These are phyloP conservation scores for Cyberlindnera mississippiensis DNA, from an alignment of 805 yeast genomes.

Conservation along the genomic window DNA sequence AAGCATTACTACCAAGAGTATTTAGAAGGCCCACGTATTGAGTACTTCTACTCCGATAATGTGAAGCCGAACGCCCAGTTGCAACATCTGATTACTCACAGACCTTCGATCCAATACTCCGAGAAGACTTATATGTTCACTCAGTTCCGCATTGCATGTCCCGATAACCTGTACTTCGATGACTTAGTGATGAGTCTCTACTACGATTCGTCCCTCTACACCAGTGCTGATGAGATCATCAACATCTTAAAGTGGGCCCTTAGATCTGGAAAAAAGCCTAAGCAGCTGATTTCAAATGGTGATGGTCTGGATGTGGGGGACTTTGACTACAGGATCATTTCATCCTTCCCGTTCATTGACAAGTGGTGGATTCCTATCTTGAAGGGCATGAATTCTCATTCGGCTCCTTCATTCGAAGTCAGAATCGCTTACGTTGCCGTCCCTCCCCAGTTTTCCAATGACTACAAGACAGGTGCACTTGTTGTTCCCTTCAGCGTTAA, in stretches of 20 bases:
- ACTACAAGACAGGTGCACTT: too few species aligned
- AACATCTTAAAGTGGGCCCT: background rate
- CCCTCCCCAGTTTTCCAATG: too few species aligned
- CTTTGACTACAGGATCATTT: too few species aligned
- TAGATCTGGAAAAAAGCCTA: background rate
- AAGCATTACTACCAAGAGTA: background rate
- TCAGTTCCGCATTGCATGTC: background rate
- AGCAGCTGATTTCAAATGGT: background rate
- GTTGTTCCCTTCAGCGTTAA: too few species aligned
- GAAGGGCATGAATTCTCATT: too few species aligned
- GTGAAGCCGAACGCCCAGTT: background rate
- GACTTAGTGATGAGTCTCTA: background rate
- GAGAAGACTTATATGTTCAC: background rate
- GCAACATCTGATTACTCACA: background rate
- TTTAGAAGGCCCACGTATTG: background rate
- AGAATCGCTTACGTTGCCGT: too few species aligned
- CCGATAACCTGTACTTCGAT: slow-evolving; percentile 1
- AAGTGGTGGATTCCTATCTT: too few species aligned
- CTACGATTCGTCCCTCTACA: background rate
- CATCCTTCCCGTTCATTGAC: too few species aligned
- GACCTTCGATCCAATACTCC: background rate
- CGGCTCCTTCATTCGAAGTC: too few species aligned
- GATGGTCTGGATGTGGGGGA: too few species aligned
- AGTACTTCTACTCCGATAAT: slow-evolving; percentile 4
- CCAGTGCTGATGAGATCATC: background rate